Percentiles rank a stretch among this genome's conserved stretches.
phyloP scores from a whole-genome alignment of 495 filamentous ascomycete genomes.

The Aspergillus homomorphus region DNA sequence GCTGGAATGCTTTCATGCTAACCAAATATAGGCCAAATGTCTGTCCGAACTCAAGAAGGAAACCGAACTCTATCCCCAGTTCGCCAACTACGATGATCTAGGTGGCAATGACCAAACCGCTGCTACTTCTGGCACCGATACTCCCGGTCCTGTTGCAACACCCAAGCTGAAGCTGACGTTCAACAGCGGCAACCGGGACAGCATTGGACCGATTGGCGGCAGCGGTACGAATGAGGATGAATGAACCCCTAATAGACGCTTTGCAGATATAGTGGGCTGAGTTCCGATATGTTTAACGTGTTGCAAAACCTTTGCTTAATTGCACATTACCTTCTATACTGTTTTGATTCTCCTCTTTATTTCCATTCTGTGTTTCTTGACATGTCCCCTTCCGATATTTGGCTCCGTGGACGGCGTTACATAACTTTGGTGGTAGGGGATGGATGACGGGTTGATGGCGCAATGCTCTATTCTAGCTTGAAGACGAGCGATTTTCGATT shows the following conservation, averaged over 20 bases:
- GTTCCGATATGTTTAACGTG: conserved; percentile 16
- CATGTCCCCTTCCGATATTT: conserved; percentile 20
- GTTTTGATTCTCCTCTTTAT: conserved; percentile 14
- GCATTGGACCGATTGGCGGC: conserved; percentile 27
- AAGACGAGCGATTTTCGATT: conserved; percentile 17
- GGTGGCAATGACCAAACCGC: conserved; percentile 60
- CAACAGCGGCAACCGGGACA: conserved; percentile 45
- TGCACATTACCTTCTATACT: conserved; percentile 17
- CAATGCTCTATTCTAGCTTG: conserved; percentile 18
- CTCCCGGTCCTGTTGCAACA: conserved; percentile 58
- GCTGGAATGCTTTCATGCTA: conserved; percentile 20
- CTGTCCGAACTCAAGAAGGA: conserved; percentile 65
- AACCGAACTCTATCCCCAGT: conserved; percentile 67
- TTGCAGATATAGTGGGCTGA: conserved; percentile 15
- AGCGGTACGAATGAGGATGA: conserved; percentile 35
- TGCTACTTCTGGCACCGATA: conserved; percentile 64
- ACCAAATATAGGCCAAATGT: conserved; percentile 57
- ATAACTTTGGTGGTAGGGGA: conserved; percentile 18
- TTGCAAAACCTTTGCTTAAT: conserved; percentile 9
- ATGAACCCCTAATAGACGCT: conserved; percentile 22
- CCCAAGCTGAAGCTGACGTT: conserved; percentile 58
- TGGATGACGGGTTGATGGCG: conserved; percentile 26
- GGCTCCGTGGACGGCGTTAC: conserved; percentile 21
- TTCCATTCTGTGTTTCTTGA: conserved; percentile 14
- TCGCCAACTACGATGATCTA: conserved; percentile 66